A percentile compares a stretch with the other conserved stretches of the same genome.
These are phyloP conservation scores for Cercospora janseana DNA, from an alignment of 2,329 filamentous ascomycete genomes.

Conservation along the genomic window DNA sequence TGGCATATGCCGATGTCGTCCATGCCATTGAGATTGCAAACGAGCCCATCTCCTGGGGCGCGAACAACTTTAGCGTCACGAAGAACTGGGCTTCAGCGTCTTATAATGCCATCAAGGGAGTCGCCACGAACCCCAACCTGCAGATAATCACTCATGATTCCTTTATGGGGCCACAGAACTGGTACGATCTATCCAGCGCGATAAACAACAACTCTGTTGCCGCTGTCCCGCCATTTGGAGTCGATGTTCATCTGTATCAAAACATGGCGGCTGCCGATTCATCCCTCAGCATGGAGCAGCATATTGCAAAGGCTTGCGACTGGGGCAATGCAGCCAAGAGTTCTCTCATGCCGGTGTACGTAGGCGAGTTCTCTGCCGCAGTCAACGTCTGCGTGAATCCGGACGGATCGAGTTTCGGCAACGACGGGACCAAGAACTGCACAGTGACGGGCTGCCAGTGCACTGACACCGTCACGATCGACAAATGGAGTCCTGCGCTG, in stretches of 20 bases:
- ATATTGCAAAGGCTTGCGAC: slow-evolving; percentile 45
- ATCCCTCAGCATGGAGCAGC: slow-evolving; percentile 40
- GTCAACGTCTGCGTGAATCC: slow-evolving; percentile 47
- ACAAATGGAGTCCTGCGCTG: slow-evolving; percentile 39
- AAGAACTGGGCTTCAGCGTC: slow-evolving; percentile 40
- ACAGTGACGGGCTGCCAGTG: slow-evolving; percentile 41
- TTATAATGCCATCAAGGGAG: slow-evolving; percentile 37
- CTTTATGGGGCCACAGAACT: slow-evolving; percentile 36
- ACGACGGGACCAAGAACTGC: slow-evolving; percentile 36
- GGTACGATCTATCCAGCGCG: slow-evolving; percentile 32
- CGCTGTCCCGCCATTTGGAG: slow-evolving; percentile 39
- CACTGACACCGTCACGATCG: slow-evolving; percentile 38
- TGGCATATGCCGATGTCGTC: slow-evolving; percentile 44
- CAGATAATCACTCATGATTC: slow-evolving; percentile 44
- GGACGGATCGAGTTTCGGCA: slow-evolving; percentile 40
- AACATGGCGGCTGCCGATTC: slow-evolving; percentile 42
- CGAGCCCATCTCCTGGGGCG: slow-evolving; percentile 42
- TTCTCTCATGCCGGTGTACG: slow-evolving; percentile 40
- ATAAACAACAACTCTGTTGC: slow-evolving; percentile 30
- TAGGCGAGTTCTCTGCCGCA: slow-evolving; percentile 47
- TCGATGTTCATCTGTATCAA: slow-evolving; percentile 49
- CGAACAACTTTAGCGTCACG: slow-evolving; percentile 39
- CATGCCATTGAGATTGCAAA: slow-evolving; percentile 47
- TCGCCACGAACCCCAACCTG: slow-evolving; percentile 37
- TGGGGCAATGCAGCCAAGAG: slow-evolving; percentile 34